Base-by-base conservation (phyloP, 306 rosid genomes). In the Alnus rubra region DNA sequence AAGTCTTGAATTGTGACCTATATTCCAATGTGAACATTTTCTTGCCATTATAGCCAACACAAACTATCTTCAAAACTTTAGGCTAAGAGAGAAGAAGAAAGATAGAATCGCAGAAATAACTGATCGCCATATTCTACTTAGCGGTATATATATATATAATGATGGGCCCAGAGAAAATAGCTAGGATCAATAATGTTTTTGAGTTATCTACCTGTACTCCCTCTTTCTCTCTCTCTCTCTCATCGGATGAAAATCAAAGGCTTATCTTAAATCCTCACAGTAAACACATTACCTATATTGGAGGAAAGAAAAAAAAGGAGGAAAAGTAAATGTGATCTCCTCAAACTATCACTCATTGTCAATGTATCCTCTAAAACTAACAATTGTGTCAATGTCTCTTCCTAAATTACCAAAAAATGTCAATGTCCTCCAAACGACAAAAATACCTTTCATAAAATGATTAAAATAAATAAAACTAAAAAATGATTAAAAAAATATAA, bases 1-100 rank as follows among this genome's bases (percentile, higher is more conserved):
- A 95, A 7, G 98, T 95, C 98, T 92, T 18, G 94, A 94, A 85
- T 94, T 94, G 71, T 94, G 98, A 23, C 98, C 98, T 73, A 88
- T 83, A 64, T 83, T 89, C 68, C 98, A 95, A 85, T 91, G 95
- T 28, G 98, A 92, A 81, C 98, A 95, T 87, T 95, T 95, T 76
- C 98, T 92, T 0, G 89, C 97, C 98, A 95, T 92, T 81, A 84
- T 83, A n/a, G n/a, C n/a, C n/a, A 54, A 37, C 39, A 31, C 79
- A 77, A 60, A 49, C 11, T 18, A 59, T 59, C 67, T 28, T 35
- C 65, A n/a, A 53, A n/a, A n/a, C n/a, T n/a, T n/a, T n/a, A n/a
- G n/a, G 71, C 19, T 50, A 9, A 59, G 35, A 5, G n/a, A 55
- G 76, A 13, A 18, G 4, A 55, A 69, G 53, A 13, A 42, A 82